Conservation (phyloP, 2,329 filamentous ascomycete species). For the Aspergillus chevalieri region DNA sequence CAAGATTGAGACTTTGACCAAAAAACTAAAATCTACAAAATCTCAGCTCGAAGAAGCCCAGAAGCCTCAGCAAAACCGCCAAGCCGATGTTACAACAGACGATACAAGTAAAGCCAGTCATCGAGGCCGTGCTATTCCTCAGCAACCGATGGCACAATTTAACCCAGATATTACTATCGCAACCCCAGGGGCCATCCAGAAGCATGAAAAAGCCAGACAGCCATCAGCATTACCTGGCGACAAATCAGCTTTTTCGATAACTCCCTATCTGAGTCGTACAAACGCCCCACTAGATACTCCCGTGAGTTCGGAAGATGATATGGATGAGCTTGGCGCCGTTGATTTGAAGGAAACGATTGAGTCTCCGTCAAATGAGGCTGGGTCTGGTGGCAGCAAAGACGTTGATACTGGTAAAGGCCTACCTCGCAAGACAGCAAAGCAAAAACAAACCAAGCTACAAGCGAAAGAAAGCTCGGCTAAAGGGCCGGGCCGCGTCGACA, state of each 20-base stretch:
- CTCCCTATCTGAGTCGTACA: constrained; percentile 79
- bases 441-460: neutral
- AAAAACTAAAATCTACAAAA: constrained; percentile 64
- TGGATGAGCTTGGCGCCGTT: constrained; percentile 16
- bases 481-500: neutral
- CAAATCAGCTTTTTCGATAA: constrained; percentile 90
- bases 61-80: constrained; percentile 39
- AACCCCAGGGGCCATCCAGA: constrained; percentile 44
- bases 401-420: neutral
- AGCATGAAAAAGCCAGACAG: constrained; percentile 52
- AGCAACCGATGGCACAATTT: constrained; percentile 25
- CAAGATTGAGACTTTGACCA: constrained; percentile 62
- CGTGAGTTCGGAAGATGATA: constrained; percentile 21
- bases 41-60: constrained; percentile 65
- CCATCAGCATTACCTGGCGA: constrained; percentile 64
- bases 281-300: constrained; percentile 46
- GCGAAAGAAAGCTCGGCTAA: neutral
- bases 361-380: neutral
- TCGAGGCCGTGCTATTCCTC: constrained; percentile 38
- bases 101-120: constrained; percentile 23
- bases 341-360: constrained; percentile 6
- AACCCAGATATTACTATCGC: constrained; percentile 44
- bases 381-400: neutral
- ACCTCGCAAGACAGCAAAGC: neutral
- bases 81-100: constrained; percentile 18